phyloP scores from a whole-genome alignment of 1,284 basidiomycete species.

The Irpex sp. region DNA sequence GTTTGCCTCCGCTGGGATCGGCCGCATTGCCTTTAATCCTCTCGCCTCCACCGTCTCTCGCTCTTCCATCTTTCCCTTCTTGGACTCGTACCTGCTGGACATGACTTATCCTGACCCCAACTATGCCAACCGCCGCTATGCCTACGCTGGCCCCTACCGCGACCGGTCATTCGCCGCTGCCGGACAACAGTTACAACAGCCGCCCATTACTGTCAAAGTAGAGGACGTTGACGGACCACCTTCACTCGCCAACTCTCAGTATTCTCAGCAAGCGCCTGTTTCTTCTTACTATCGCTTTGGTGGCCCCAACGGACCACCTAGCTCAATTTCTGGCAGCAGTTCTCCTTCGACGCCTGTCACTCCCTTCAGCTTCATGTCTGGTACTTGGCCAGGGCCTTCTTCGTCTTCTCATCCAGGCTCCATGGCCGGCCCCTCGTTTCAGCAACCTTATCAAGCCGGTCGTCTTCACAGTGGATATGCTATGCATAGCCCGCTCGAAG shows the following conservation, averaged over 20 bases:
- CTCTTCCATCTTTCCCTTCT: background rate
- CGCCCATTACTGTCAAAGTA: slow-evolving; percentile 10
- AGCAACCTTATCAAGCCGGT: slow-evolving; percentile 22
- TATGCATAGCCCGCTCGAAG: slow-evolving; percentile 17
- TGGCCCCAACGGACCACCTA: slow-evolving; percentile 12
- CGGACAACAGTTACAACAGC: slow-evolving; percentile 6
- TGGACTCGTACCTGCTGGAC: background rate
- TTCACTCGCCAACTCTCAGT: slow-evolving; percentile 4
- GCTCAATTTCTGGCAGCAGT: slow-evolving; percentile 22
- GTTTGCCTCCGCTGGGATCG: slow-evolving; percentile 10
- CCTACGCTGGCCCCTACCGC: slow-evolving; percentile 12
- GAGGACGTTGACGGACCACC: slow-evolving; percentile 13
- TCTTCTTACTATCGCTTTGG: slow-evolving; percentile 25
- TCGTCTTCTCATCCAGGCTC: slow-evolving; percentile 19
- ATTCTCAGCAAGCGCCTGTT: slow-evolving; percentile 2
- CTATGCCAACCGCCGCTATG: slow-evolving; percentile 12
- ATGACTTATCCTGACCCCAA: slow-evolving; percentile 15
- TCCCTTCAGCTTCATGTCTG: slow-evolving; percentile 32
- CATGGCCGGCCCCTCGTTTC: slow-evolving; percentile 18
- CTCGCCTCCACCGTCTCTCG: background rate
- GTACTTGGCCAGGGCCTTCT: slow-evolving; percentile 18
- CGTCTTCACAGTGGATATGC: slow-evolving; percentile 20
- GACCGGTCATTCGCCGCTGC: slow-evolving; percentile 7
- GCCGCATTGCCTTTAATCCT: slow-evolving; percentile 2
- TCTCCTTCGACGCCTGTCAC: slow-evolving; percentile 19